Percentiles rank a stretch among this genome's conserved stretches.
Evolutionary conservation across 176 grass and related monocot species (phyloP).

Genomic region (Zizania latifolia): DNA sequence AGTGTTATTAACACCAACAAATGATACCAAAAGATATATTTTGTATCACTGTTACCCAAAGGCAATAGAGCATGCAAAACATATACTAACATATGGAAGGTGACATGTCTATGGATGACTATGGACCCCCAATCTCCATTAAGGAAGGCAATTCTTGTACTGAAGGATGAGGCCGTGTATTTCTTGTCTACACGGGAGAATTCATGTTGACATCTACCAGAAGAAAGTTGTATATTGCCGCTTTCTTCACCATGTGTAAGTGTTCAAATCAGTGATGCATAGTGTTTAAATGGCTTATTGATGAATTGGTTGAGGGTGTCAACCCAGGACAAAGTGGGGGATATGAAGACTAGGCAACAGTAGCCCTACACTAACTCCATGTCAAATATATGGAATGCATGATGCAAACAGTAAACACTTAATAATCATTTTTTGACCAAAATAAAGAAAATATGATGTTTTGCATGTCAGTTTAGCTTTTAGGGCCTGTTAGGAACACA

Average conservation of each 20-base stretch:
- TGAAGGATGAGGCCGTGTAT: not conserved
- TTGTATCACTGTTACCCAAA: not conserved
- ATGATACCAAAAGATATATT: not conserved
- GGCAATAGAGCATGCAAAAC: not conserved
- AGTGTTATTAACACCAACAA: not conserved
- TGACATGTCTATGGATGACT: not conserved
- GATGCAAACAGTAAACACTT: not conserved
- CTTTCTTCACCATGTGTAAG: not conserved
- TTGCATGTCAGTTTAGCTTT: no score
- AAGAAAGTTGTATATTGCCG: not conserved
- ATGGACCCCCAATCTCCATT: not conserved
- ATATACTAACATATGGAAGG: not conserved
- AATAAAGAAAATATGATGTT: no score
- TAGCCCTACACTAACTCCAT: not conserved
- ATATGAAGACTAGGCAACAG: not conserved
- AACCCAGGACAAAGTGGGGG: not conserved
- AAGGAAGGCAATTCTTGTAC: not conserved
- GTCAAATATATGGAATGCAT: not conserved
- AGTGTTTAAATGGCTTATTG: not conserved
- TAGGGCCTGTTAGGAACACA: no score
- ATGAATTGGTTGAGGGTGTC: not conserved
- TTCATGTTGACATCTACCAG: not conserved
- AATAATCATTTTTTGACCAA: no score
- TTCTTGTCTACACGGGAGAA: not conserved
- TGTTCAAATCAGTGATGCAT: not conserved